A percentile compares a stretch with the other conserved stretches of the same genome.
These are phyloP conservation scores for Dothideomycetidae sp. DNA, from an alignment of 2,329 filamentous ascomycete species.

Conservation along the genomic window DNA sequence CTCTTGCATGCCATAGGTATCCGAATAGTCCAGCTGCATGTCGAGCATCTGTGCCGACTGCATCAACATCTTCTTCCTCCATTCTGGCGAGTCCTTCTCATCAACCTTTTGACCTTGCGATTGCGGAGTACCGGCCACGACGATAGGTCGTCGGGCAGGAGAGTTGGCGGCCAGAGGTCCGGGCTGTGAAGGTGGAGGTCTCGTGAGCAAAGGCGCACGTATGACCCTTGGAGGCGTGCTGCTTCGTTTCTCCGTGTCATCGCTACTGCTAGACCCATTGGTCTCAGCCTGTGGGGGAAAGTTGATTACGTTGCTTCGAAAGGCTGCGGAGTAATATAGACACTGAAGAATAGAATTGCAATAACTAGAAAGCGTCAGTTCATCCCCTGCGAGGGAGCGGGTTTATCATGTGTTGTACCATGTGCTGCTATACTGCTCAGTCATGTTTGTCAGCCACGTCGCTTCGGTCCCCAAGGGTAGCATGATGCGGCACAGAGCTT, in stretches of 20 bases:
- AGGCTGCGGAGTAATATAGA: conserved; percentile 86
- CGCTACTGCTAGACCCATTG: conserved; percentile 3
- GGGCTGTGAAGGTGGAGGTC: conserved; percentile 8
- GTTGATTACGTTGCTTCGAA: conserved; percentile 85
- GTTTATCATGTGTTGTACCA: conserved; percentile 48
- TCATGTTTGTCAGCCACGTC: conserved; percentile 12
- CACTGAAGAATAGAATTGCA: conserved; percentile 98
- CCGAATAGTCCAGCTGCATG: conserved; percentile 65
- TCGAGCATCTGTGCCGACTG: conserved; percentile 75
- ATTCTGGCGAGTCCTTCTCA: conserved; percentile 87
- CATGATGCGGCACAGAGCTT: conserved; percentile 29
- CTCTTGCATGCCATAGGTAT: conserved; percentile 81
- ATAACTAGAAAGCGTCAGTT: conserved; percentile 47
- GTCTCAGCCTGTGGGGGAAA: conserved; percentile 44
- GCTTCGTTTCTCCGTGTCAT: conserved; percentile 47
- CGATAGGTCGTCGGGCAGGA: conserved; percentile 11
- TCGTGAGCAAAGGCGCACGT: conserved; percentile 41
- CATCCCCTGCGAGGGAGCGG: background rate
- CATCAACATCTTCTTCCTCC: conserved; percentile 94
- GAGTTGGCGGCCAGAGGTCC: conserved; percentile 11
- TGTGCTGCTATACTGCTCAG: conserved; percentile 77
- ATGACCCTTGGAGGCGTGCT: conserved; percentile 35
- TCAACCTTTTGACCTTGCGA: conserved; percentile 47
- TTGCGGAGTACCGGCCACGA: conserved; percentile 12
- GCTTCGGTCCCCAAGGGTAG: too few relatives aligned